Percentiles rank a stretch among this genome's conserved stretches.
phyloP scores from a whole-genome alignment of 257 asterid species.

The Mentha longifolia region DNA sequence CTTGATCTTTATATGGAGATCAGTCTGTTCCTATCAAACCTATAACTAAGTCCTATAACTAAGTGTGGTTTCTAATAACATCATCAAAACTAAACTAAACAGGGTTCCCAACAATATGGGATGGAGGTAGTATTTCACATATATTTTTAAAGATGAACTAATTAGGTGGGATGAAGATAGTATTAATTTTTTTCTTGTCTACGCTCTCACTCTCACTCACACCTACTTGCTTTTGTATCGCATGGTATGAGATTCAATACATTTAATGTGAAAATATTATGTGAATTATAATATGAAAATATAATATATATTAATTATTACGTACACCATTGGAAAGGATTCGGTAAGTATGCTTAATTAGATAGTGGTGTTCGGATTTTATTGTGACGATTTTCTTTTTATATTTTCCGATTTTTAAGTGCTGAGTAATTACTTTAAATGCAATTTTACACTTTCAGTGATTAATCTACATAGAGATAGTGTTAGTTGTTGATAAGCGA shows the following conservation, averaged over 20 bases:
- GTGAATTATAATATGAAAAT: background rate
- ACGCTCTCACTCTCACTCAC: background rate
- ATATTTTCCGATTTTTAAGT: background rate
- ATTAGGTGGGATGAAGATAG: too few relatives aligned
- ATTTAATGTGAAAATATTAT: background rate
- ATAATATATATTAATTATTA: too few relatives aligned
- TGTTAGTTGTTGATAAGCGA: background rate
- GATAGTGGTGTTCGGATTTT: background rate
- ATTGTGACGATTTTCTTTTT: background rate
- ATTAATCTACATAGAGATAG: background rate
- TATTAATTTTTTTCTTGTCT: background rate
- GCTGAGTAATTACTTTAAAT: background rate
- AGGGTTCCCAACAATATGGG: too few relatives aligned
- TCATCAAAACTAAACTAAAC: too few relatives aligned
- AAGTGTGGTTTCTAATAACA: too few relatives aligned
- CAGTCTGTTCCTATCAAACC: too few relatives aligned
- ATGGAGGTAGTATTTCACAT: too few relatives aligned
- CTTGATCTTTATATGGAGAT: too few relatives aligned
- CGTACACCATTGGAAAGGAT: background rate
- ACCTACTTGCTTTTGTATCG: background rate
- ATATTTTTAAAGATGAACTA: too few relatives aligned
- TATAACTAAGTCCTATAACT: too few relatives aligned
- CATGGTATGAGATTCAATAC: background rate
- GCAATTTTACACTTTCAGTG: slow-evolving; percentile 19
- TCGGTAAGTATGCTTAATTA: background rate